A percentile compares a stretch with the other conserved stretches of the same genome.
These are phyloP conservation scores for Crotalaria pallida DNA, from an alignment of 306 rosid genomes.

Conservation along the genomic window DNA sequence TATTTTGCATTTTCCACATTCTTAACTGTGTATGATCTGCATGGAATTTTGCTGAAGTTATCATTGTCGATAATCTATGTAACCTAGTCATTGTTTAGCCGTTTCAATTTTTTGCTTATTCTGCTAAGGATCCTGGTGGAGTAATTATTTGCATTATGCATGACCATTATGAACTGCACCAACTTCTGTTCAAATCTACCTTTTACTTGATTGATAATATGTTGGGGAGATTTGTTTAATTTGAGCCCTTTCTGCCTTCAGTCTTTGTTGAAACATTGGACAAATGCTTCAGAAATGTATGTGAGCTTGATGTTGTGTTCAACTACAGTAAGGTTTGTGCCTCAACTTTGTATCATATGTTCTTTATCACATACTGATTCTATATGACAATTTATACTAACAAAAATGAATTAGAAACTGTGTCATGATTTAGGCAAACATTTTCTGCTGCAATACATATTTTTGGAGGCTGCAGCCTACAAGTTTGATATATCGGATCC, in stretches of 20 bases:
- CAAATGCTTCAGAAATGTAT: conserved; percentile 94
- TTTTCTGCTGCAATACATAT: neutral
- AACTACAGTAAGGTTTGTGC: conserved; percentile 81
- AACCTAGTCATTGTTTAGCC: neutral
- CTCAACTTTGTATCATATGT: neutral
- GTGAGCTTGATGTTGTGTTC: conserved; percentile 90
- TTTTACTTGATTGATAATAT: neutral
- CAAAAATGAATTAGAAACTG: conserved; percentile 18
- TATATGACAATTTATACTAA: neutral
- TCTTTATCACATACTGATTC: conserved; percentile 5
- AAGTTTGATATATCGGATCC: neutral
- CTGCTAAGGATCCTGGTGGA: neutral
- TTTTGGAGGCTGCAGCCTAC: neutral
- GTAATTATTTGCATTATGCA: neutral
- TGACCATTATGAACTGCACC: neutral
- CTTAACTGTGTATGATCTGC: neutral
- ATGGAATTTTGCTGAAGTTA: neutral
- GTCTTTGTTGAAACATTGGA: conserved; percentile 96
- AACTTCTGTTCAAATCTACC: neutral
- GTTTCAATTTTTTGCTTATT: conserved; percentile 10
- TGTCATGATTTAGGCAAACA: neutral
- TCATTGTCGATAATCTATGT: neutral
- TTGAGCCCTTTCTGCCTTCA: conserved; percentile 36
- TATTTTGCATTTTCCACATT: neutral
- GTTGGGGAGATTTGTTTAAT: conserved; percentile 22